A percentile compares a stretch with the other conserved stretches of the same genome.
Conservation (phyloP, 768 basidiomycete species). For the Pisolithus sp. region DNA sequence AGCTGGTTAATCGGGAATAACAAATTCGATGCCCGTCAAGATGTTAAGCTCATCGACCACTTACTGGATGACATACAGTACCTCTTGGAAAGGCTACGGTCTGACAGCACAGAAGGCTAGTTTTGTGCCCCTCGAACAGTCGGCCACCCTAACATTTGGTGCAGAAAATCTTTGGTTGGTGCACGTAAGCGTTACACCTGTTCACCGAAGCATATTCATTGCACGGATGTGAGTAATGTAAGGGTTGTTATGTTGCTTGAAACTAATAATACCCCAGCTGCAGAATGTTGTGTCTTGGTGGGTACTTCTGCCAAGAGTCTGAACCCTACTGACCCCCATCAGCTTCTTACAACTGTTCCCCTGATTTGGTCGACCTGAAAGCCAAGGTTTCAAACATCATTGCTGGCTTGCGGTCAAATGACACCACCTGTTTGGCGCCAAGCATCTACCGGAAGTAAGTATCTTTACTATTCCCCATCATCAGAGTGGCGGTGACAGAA, state of each 20-base stretch:
- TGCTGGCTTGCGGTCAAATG: constrained; percentile 1
- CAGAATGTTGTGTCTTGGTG: constrained; percentile 42
- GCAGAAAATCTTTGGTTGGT: constrained; percentile 1
- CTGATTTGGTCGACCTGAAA: constrained; percentile 1
- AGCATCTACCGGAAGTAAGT: constrained; percentile 8
- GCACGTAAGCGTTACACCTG: constrained; percentile 10
- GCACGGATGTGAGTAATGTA: constrained; percentile 38
- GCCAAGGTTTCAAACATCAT: constrained; percentile 6
- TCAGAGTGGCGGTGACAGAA: background rate
- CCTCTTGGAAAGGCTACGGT: constrained; percentile 26
- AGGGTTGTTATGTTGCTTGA: background rate
- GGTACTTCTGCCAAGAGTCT: constrained; percentile 15
- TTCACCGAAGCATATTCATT: constrained; percentile 33
- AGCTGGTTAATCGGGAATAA: constrained; percentile 40
- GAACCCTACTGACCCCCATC: background rate
- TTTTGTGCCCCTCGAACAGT: background rate
- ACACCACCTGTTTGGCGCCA: background rate
- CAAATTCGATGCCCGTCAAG: constrained; percentile 11
- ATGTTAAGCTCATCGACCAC: background rate
- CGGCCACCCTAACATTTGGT: background rate
- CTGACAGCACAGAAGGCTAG: constrained; percentile 22
- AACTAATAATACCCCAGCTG: constrained; percentile 30
- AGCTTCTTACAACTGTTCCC: constrained; percentile 32
- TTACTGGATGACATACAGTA: constrained; percentile 16
- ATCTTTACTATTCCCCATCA: background rate